Base-by-base conservation (phyloP, 2,329 filamentous ascomycete species). In the Ophiostoma quercus region DNA sequence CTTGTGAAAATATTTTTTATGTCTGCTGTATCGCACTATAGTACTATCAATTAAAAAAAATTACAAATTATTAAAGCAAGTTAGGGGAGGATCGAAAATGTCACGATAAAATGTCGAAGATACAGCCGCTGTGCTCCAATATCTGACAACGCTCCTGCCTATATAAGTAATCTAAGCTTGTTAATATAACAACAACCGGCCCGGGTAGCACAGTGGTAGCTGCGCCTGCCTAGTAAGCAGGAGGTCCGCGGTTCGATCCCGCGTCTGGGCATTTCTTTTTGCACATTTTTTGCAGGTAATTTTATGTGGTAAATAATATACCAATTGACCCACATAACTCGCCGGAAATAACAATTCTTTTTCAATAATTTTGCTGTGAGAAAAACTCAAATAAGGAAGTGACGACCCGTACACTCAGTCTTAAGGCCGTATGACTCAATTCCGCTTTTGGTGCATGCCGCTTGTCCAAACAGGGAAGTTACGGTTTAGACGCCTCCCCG, bases 201-300 rank as follows among this genome's bases (percentile, higher is more conserved):
- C 62, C 62, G 62, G 62, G 62, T 65, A 65, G 62, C 62, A 65
- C 62, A 65, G 62, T 39, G 62, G 62, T 65, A 65, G 62, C 62
- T 65, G 62, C 62, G 62, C 62, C 62, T 65, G 62, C 62, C 62
- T 65, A 65, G 62, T 65, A 65, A 65, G 62, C 62, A 65, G 62
- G 62, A 65, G 62, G 62, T 65, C 62, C 62, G 62, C 62, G 62
- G 62, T 65, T 65, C 62, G 62, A 65, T 65, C 62, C 62, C 62
- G 62, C 62, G 62, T 65, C 62, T 65, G 62, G 62, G 62, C 62
- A 65, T 14, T 25, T 39, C 34, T 65, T 65, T 65, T 65, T 39
- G 62, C 32, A n/a, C 11, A 16, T 65, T n/a, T 65, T 39, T 37
- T 12, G 1, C 22, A 2, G 25, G 7, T 9, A 2, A 14, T 5